Evolutionary conservation across 371 early-diverging fungal species (phyloP), one percentile per base, ranked within the genome.

Genomic region (Dichotomocladium elegans): DNA sequence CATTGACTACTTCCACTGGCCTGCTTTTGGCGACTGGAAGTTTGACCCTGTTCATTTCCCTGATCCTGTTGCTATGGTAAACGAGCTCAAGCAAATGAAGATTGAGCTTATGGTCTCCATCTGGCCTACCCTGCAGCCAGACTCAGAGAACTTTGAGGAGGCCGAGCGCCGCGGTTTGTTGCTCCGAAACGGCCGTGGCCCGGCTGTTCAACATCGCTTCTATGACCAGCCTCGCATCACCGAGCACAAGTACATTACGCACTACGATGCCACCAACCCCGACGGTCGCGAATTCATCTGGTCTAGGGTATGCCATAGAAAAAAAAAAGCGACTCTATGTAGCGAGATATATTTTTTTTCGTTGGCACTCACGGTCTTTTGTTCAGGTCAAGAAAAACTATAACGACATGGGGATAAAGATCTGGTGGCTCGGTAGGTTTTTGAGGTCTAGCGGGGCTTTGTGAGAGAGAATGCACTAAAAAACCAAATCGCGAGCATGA

Each of bases 1-100:
- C 40, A 54, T 54, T 35, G 54, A 54, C 26, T 54, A 54, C 22
- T 54, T 54, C 47, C 54, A 54, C 41, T 54, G 54, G 54, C 45
- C 26, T 14, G 47, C 35, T 27, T 47, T 46, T 41, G 54, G 54
- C 28, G 54, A 54, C 33, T 54, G 54, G 54, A 54, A 54, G 40
- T 54, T 54, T 22, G 54, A 54, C 26, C 47, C 54, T 12, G 28
- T 5, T 3, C 26, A 25, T 26, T 54, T 54, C 40, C 54, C 54
- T 9, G 54, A 54, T 12, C 54, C 54, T 0, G 44, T 31, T 3
- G 37, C 43, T 19, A 54, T 54, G 54, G 47, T 54, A 17, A 44
- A 54, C 15, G 54, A 54, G 27, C 44, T 54, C 15, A 54, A 46
- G 47, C 27, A 54, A 14, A 9, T 54, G 45, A 30, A 30, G 24